phyloP scores from a whole-genome alignment of 169 alveolate genomes.

The Pseudocohnilembus persalinus region DNA sequence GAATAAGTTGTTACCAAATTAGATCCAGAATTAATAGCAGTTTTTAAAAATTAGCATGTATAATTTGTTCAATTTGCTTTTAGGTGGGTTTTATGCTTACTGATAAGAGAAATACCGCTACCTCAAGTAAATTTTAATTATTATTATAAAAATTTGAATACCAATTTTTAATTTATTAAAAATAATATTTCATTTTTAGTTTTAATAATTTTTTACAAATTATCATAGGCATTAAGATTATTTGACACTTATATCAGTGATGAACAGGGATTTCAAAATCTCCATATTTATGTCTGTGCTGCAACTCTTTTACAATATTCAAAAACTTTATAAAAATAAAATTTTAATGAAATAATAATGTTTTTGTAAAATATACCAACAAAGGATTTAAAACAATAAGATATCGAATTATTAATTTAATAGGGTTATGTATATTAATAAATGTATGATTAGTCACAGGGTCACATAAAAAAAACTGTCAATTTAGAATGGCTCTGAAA shows the following conservation, averaged over 20 bases:
- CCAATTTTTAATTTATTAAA: background rate
- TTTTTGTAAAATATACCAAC: constrained; percentile 77
- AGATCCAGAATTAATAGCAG: constrained; percentile 60
- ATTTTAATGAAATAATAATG: constrained; percentile 67
- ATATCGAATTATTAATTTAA: constrained; percentile 62
- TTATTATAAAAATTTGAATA: no score
- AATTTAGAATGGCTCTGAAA: constrained; percentile 16
- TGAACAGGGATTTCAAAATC: constrained; percentile 59
- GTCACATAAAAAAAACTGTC: constrained; percentile 6
- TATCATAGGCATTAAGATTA: constrained; percentile 56
- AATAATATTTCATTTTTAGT: no score
- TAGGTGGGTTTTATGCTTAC: constrained; percentile 77
- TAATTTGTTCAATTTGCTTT: constrained; percentile 68
- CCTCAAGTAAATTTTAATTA: background rate
- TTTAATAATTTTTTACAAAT: no score
- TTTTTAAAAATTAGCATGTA: constrained; percentile 55
- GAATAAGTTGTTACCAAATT: constrained; percentile 52
- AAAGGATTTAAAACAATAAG: constrained; percentile 58
- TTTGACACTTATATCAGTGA: constrained; percentile 84
- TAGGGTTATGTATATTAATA: constrained; percentile 38
- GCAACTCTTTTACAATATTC: constrained; percentile 65
- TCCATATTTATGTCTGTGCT: constrained; percentile 61
- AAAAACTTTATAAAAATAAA: constrained; percentile 58
- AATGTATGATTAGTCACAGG: constrained; percentile 26
- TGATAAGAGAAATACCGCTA: constrained; percentile 68